A percentile compares a stretch with the other conserved stretches of the same genome.
These are phyloP conservation scores for Strombidium stylifer DNA, from an alignment of 73 alveolate genomes.

Conservation along the genomic window DNA sequence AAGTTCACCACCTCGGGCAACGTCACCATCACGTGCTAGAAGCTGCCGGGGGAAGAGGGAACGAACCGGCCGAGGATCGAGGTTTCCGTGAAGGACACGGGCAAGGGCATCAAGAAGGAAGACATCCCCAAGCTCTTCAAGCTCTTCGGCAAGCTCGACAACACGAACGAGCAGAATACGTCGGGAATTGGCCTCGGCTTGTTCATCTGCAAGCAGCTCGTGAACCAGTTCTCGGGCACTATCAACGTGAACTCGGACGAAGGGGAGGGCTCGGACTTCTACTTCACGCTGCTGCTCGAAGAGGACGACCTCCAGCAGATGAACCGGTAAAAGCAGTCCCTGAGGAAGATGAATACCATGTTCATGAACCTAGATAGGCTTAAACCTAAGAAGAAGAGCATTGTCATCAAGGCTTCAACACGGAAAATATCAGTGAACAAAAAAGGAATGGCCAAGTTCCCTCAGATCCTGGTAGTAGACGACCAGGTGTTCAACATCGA, in stretches of 20 bases:
- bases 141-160: slow-evolving; percentile 2
- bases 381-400: too few relatives aligned
- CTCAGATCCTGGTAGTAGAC: too few relatives aligned
- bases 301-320: too few relatives aligned
- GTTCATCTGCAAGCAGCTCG: slow-evolving; percentile 1
- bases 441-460: too few relatives aligned
- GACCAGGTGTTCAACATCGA: too few relatives aligned
- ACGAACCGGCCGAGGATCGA: neutral
- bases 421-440: too few relatives aligned
- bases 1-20: slow-evolving; percentile 2
- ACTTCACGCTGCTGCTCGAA: too few relatives aligned
- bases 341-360: too few relatives aligned
- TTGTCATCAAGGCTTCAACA: too few relatives aligned
- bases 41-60: neutral
- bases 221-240: neutral
- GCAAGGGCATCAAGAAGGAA: slow-evolving; percentile 6
- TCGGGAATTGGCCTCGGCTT: slow-evolving; percentile 10
- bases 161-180: neutral
- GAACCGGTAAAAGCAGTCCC: too few relatives aligned
- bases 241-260: neutral
- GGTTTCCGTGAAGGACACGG: slow-evolving; percentile 5
- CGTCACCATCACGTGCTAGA: neutral
- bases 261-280: neutral
- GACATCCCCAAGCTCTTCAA: neutral
- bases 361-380: too few relatives aligned